These are phyloP conservation scores for Neocucurbitaria cava DNA, from an alignment of 2,329 filamentous ascomycete species.

Conservation along the genomic window DNA sequence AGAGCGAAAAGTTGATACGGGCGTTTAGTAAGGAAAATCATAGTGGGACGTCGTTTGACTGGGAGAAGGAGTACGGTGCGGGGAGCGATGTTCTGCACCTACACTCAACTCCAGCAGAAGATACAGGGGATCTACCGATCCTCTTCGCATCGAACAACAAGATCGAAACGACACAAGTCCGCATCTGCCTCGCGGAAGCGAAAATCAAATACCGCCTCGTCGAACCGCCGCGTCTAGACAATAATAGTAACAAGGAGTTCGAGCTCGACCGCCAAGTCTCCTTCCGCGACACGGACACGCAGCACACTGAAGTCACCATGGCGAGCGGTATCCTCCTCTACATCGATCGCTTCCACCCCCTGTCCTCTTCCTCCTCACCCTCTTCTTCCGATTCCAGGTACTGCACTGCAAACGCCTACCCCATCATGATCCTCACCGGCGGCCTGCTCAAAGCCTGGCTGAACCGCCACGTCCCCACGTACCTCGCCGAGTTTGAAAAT, in stretches of 20 bases:
- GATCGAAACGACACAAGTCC: slow-evolving; percentile 41
- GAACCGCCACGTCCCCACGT: slow-evolving; percentile 19
- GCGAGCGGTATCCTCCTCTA: slow-evolving; percentile 41
- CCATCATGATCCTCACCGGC: slow-evolving; percentile 18
- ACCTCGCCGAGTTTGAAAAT: slow-evolving; percentile 16
- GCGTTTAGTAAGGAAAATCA: slow-evolving; percentile 90
- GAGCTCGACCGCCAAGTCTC: slow-evolving; percentile 29
- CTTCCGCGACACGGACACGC: slow-evolving; percentile 44
- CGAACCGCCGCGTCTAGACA: slow-evolving; percentile 28
- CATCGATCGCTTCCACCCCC: slow-evolving; percentile 39
- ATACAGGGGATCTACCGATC: slow-evolving; percentile 46
- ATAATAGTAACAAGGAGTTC: no score
- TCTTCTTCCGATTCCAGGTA: no score
- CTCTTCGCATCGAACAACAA: slow-evolving; percentile 46
- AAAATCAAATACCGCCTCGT: slow-evolving; percentile 25
- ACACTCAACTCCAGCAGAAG: slow-evolving; percentile 35
- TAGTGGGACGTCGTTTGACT: slow-evolving; percentile 70
- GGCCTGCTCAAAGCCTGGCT: slow-evolving; percentile 25
- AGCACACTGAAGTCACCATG: slow-evolving; percentile 41
- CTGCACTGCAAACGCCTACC: slow-evolving; percentile 29
- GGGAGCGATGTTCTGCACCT: slow-evolving; percentile 85
- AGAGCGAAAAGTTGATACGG: slow-evolving; percentile 72
- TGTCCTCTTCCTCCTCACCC: no score
- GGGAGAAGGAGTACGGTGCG: slow-evolving; percentile 75
- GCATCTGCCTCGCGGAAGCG: slow-evolving; percentile 38